Evolutionary conservation across 495 filamentous ascomycete species (phyloP).

Genomic region (Jackrogersella multiformis): DNA sequence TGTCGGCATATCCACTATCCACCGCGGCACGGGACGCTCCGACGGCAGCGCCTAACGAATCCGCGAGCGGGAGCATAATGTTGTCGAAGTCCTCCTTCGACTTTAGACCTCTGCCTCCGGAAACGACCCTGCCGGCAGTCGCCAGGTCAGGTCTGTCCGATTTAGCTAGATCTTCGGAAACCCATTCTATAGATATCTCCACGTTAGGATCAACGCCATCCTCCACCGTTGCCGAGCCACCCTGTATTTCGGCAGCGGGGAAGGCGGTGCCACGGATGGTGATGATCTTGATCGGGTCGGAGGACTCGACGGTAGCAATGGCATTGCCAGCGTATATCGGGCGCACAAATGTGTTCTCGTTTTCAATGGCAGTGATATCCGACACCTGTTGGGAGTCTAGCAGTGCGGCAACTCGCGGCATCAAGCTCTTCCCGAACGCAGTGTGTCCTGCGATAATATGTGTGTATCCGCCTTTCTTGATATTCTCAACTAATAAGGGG

Average conservation of each 20-base stretch:
- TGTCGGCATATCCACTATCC: conserved; percentile 98
- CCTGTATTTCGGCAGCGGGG: conserved; percentile 62
- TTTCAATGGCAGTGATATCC: conserved; percentile 85
- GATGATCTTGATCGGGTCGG: conserved; percentile 84
- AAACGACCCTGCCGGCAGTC: conserved; percentile 89
- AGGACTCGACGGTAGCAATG: conserved; percentile 94
- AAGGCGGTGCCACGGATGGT: conserved; percentile 95
- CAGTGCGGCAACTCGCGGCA: conserved; percentile 95
- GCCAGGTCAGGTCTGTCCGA: conserved; percentile 94
- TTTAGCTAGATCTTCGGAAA: conserved; percentile 91
- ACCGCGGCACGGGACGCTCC: conserved; percentile 95
- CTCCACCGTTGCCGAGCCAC: conserved; percentile 66
- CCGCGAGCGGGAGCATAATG: conserved; percentile 89
- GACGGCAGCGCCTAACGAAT: conserved; percentile 90
- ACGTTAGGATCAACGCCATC: conserved; percentile 78
- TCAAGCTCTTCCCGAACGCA: conserved; percentile 94
- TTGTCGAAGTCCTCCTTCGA: conserved; percentile 96
- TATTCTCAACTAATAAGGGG: conserved; percentile 91
- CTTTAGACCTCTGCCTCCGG: conserved; percentile 92
- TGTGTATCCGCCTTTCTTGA: conserved; percentile 91
- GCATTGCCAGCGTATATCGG: conserved; percentile 98
- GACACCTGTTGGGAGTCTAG: conserved; percentile 93
- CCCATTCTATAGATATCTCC: conserved; percentile 79
- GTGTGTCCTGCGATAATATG: conserved; percentile 91
- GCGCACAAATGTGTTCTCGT: conserved; percentile 94